Evolutionary conservation across 1,284 basidiomycete genomes (phyloP), one percentile per base, ranked within the genome.

Genomic region (Cutaneotrichosporon cyanovorans): DNA sequence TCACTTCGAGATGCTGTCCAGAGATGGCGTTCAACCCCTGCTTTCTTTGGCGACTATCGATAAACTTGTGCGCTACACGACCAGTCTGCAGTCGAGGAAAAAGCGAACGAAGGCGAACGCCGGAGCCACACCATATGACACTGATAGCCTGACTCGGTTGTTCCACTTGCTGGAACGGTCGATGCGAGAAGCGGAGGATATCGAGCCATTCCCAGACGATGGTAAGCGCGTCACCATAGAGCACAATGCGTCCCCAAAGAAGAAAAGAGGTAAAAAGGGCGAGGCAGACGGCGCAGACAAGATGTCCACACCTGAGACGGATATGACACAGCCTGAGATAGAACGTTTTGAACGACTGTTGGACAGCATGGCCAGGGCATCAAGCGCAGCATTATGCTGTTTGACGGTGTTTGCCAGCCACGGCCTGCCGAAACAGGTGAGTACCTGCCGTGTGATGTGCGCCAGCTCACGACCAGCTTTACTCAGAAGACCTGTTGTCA

Each of bases 401-500:
- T 76, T 95, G 48, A 78, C 82, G 0, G 68, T 93, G 7, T 76
- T 95, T 14, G 79, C 80, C 0, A 82, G 82, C 30, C 85, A 90
- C 53, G 76, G 83, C 21, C 71, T 93, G 39, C 80, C 85, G 3
- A 90, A 90, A 64, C 85, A 88, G 77, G 87, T 87, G 50, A 36
- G 79, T 7, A 7, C 62, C 28, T 4, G 5, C 3, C 32, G 21
- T 4, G n/a, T 31, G 11, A 9, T 6, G 40, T 9, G 23, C n/a
- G 19, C n/a, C 14, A 36, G 48, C 58, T 63, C 19, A 60, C 37
- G 6, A 12, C 8, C 62, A 88, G 85, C 73, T 88, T 28, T 93
- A 87, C 65, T 93, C 91, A 0, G 92, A 97, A 65, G 92, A 97
- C 64, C 74, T 91, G 12, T 84, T 97, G 47, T 82, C 81, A 0